Evolutionary conservation across 2,329 filamentous ascomycete species (phyloP).

Genomic region (Bipolaris oryzae): DNA sequence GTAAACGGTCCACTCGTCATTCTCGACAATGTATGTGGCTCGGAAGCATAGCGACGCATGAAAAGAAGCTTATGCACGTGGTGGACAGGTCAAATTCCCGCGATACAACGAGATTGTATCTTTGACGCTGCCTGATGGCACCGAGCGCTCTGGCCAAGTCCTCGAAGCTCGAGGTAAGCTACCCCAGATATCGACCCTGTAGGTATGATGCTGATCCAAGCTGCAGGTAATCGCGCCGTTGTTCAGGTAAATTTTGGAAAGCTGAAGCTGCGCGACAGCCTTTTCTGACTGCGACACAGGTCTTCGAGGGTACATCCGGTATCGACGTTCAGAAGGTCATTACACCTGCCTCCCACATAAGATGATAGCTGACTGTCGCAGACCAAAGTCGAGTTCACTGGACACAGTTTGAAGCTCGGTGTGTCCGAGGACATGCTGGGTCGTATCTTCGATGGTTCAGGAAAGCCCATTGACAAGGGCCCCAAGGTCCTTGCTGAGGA

Average conservation of each 20-base stretch:
- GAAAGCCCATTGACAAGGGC: slow-evolving; percentile 97
- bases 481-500: slow-evolving; percentile 98
- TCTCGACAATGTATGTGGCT: slow-evolving; percentile 81
- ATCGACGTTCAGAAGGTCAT: slow-evolving; percentile 95
- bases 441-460: slow-evolving; percentile 97
- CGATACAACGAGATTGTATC: slow-evolving; percentile 98
- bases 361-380: slow-evolving; percentile 49
- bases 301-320: slow-evolving; percentile 95
- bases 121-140: slow-evolving; percentile 93
- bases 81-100: slow-evolving; percentile 87
- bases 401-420: slow-evolving; percentile 95
- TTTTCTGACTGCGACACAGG: slow-evolving; percentile 60
- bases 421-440: slow-evolving; percentile 99
- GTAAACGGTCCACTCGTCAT: slow-evolving; percentile 98
- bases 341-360: slow-evolving; percentile 14
- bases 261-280: background rate
- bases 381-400: slow-evolving; percentile 98
- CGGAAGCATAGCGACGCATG: slow-evolving; percentile 4
- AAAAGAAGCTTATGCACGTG: slow-evolving; percentile 29
- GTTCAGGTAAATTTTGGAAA: slow-evolving; percentile 72
- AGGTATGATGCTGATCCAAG: slow-evolving; percentile 22
- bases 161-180: slow-evolving; percentile 89
- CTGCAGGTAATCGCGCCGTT: slow-evolving; percentile 83
- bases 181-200: background rate
- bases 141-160: slow-evolving; percentile 91